Base-by-base conservation (phyloP, 2,329 filamentous ascomycete species). In the Fusarium agapanthi region DNA sequence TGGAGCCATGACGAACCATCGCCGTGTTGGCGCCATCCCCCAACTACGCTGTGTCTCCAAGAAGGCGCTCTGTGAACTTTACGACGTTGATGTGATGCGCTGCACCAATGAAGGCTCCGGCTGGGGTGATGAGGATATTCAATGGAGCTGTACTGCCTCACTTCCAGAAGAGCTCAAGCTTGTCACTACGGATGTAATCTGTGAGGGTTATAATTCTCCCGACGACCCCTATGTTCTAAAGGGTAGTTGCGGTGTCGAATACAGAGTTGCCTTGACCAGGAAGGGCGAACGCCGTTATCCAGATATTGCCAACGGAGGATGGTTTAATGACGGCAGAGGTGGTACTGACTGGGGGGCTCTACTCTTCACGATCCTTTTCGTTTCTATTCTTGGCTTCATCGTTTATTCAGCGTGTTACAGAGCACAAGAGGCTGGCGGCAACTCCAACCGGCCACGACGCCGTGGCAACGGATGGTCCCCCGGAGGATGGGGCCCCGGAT, bases 181-280 rank as follows among this genome's bases (percentile, higher is more conserved):
- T 34, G 95, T 94, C 64, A 88, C 89, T 69, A 98, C 95, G 16
- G 95, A 98, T 70, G 95, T 98, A 61, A 86, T 95, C 16, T 99
- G 96, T 81, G 95, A 99, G 79, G 95, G 96, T 16, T 98, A 97
- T 83, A 85, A 88, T 65, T 86, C 85, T 20, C 83, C 91, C 2
- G 89, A 95, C 51, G 96, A 98, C 80, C 90, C 90, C 0, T 97
- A 94, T 81, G 88, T 98, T n/a, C 84, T 98, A 60, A 95, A 93
- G 78, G 96, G 96, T 28, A 96, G 93, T 81, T 98, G 95, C 82
- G 96, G 93, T 20, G 95, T 97, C 30, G 94, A 97, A 83, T 98
- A 98, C 82, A 87, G 92, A 20, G 83, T 98, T 12, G 81, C 92
- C 1, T 84, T 98, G 58, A 98, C 95, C 2, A 90, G 92, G 16